Evolutionary conservation across 805 yeast species (phyloP).

Genomic region (Cyberlindnera lachancei): DNA sequence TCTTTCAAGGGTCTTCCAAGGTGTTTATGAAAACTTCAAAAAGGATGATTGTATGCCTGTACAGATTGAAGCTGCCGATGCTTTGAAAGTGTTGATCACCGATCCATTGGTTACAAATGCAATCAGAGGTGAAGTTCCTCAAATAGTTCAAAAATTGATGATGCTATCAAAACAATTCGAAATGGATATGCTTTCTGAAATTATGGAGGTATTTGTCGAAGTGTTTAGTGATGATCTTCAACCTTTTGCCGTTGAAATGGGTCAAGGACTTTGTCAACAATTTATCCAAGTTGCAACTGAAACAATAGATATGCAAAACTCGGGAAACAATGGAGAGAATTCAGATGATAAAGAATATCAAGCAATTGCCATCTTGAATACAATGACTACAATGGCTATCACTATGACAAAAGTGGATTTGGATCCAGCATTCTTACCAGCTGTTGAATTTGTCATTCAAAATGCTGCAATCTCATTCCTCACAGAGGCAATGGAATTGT

Average conservation of each 20-base stretch:
- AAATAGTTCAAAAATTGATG: constrained; percentile 73
- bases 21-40: constrained; percentile 32
- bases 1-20: constrained; percentile 33
- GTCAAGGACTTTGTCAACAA: constrained; percentile 52
- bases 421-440: constrained; percentile 49
- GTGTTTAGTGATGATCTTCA: constrained; percentile 78
- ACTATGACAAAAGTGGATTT: constrained; percentile 55
- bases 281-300: constrained; percentile 51
- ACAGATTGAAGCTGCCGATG: constrained; percentile 81
- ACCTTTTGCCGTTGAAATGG: constrained; percentile 74
- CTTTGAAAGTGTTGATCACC: constrained; percentile 72
- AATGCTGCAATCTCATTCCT: constrained; percentile 55
- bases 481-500: constrained; percentile 55
- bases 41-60: constrained; percentile 54
- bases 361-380: constrained; percentile 58
- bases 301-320: constrained; percentile 33
- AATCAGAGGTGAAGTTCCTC: constrained; percentile 64
- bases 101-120: constrained; percentile 64
- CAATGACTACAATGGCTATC: constrained; percentile 65
- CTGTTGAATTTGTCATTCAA: constrained; percentile 48
- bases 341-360: constrained; percentile 60
- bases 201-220: constrained; percentile 95
- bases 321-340: constrained; percentile 14
- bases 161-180: constrained; percentile 75
- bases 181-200: constrained; percentile 75